Percentiles rank a stretch among this genome's conserved stretches.
Evolutionary conservation across 139 green algal genomes (phyloP).

Genomic region (Chlamydomonas incerta): DNA sequence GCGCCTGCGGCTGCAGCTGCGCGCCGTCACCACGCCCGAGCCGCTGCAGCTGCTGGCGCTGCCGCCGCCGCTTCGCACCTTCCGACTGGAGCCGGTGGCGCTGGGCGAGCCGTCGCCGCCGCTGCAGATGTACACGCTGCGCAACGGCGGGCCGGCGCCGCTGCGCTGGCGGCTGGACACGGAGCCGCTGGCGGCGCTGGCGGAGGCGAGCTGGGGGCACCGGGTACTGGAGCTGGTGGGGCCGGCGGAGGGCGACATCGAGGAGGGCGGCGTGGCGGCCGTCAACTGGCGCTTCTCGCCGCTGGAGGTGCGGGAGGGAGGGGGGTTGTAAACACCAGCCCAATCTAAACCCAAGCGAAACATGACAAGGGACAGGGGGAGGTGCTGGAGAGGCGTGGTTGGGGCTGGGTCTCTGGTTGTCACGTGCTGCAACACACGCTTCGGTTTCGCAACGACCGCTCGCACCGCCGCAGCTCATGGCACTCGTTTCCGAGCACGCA

Average conservation of each 20-base stretch:
- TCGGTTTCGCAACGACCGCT: no score
- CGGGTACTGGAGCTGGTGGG: slow-evolving; percentile 50
- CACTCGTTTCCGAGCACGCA: no score
- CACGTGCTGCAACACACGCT: no score
- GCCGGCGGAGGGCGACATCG: slow-evolving; percentile 47
- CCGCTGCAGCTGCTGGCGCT: slow-evolving; percentile 49
- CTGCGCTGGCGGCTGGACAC: slow-evolving; percentile 39
- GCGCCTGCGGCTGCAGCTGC: slow-evolving; percentile 71
- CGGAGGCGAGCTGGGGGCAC: slow-evolving; percentile 35
- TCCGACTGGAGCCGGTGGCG: slow-evolving; percentile 61
- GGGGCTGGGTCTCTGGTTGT: no score
- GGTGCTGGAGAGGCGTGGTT: not conserved
- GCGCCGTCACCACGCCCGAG: slow-evolving; percentile 50
- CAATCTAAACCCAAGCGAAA: no score
- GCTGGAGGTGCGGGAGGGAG: slow-evolving; percentile 56
- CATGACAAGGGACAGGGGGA: not conserved
- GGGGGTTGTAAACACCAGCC: no score
- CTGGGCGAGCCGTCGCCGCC: slow-evolving; percentile 71
- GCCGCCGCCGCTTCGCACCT: slow-evolving; percentile 43
- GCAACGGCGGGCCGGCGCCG: slow-evolving; percentile 20
- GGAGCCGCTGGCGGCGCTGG: slow-evolving; percentile 10
- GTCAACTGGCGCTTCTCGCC: slow-evolving; percentile 67
- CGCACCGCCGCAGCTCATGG: no score
- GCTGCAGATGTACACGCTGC: slow-evolving; percentile 55
- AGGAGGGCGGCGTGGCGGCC: slow-evolving; percentile 34